These are phyloP conservation scores for Microbotryum scabiosae DNA, from an alignment of 1,284 basidiomycete genomes.

Conservation along the genomic window DNA sequence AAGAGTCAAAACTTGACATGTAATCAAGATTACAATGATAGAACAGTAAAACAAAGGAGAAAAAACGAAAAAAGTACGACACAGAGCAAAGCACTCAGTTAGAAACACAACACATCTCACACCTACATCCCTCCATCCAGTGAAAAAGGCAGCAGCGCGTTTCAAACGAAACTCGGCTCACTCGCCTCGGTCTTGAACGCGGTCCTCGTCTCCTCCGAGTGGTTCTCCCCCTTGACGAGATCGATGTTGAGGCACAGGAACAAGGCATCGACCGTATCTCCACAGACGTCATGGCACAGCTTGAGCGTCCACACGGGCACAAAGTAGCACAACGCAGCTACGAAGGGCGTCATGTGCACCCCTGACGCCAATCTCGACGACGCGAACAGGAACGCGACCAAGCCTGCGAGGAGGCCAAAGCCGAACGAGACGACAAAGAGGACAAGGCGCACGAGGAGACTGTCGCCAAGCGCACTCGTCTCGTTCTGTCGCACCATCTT, in stretches of 20 bases:
- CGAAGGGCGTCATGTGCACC: background rate
- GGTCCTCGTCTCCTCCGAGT: too few species aligned
- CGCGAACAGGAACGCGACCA: slow-evolving; percentile 38
- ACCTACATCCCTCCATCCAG: background rate
- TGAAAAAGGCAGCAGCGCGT: too few species aligned
- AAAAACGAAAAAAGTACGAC: background rate
- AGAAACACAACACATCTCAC: background rate
- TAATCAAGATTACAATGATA: background rate
- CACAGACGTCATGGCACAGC: slow-evolving; percentile 13
- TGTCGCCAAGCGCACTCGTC: slow-evolving; percentile 25
- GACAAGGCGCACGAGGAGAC: slow-evolving; percentile 51
- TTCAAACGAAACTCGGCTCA: too few species aligned
- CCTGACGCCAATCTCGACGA: slow-evolving; percentile 4
- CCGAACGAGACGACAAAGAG: slow-evolving; percentile 63
- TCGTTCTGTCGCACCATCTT: slow-evolving; percentile 21
- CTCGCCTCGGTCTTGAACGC: too few species aligned
- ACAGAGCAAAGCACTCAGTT: background rate
- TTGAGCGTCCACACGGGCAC: slow-evolving; percentile 24
- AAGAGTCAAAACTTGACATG: slow-evolving; percentile 34
- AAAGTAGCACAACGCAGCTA: slow-evolving; percentile 18
- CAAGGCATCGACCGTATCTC: slow-evolving; percentile 21
- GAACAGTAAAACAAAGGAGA: background rate
- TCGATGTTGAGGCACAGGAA: slow-evolving; percentile 6
- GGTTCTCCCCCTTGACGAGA: too few species aligned
- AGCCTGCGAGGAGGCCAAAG: slow-evolving; percentile 51